Evolutionary conservation across 257 asterid genomes (phyloP).

Genomic region (Gentiana dahurica): DNA sequence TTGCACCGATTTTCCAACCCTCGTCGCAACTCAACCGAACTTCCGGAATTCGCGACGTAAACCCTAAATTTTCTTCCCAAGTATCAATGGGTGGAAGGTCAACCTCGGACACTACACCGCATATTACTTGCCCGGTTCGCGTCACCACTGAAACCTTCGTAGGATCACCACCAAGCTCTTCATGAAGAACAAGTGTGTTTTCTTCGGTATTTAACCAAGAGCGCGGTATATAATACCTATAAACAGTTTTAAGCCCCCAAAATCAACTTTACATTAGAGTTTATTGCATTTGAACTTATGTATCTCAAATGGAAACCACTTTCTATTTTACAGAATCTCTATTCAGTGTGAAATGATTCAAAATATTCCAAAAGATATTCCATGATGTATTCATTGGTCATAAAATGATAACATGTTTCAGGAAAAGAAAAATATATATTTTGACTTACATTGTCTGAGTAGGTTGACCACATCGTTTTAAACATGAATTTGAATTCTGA

Average conservation of each 20-base stretch:
- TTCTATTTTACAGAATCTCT: too few relatives aligned
- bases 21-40: conserved; percentile 47
- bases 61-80: conserved; percentile 38
- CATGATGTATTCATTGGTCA: too few relatives aligned
- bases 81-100: conserved; percentile 57
- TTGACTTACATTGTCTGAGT: conserved; percentile 57
- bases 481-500: conserved; percentile 50
- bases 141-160: conserved; percentile 32
- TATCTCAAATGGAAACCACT: too few relatives aligned
- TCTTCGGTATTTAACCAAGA: conserved; percentile 54
- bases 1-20: conserved; percentile 41
- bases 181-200: conserved; percentile 61
- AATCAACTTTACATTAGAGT: background rate
- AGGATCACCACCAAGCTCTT: conserved; percentile 71
- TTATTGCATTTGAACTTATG: too few relatives aligned
- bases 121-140: conserved; percentile 35
- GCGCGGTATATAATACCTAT: conserved; percentile 64
- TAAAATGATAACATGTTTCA: background rate
- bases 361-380: background rate
- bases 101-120: conserved; percentile 37
- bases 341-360: too few relatives aligned
- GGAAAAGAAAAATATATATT: background rate
- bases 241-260: background rate
- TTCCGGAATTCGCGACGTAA: conserved; percentile 27
- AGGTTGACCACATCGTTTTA: conserved; percentile 72